A percentile compares a stretch with the other conserved stretches of the same genome.
These are phyloP conservation scores for Hyaloscypha finlandica DNA, from an alignment of 495 filamentous ascomycete species.

Conservation along the genomic window DNA sequence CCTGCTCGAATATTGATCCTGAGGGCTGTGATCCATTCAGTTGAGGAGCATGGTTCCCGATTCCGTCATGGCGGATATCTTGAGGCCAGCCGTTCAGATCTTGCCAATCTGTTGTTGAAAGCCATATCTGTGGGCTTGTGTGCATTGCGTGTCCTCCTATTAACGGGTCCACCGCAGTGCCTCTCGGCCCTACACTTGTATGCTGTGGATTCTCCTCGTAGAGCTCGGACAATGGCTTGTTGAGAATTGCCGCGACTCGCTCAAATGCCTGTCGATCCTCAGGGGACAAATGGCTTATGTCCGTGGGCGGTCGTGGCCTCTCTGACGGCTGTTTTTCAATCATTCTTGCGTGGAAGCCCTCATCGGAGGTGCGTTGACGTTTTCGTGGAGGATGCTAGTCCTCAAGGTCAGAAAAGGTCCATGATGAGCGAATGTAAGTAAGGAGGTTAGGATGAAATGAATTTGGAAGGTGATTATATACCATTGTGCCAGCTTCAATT, in stretches of 20 bases:
- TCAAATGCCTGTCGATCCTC: slow-evolving; percentile 1
- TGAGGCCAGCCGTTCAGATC: neutral
- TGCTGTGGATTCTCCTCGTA: slow-evolving; percentile 1
- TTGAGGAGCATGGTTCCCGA: neutral
- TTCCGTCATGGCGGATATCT: neutral
- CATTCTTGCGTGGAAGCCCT: slow-evolving; percentile 1
- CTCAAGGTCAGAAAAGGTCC: neutral
- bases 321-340: slow-evolving; percentile 4
- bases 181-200: neutral
- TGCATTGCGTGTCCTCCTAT: neutral
- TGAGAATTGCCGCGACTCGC: neutral
- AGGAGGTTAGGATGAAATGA: neutral
- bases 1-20: neutral
- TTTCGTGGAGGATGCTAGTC: slow-evolving; percentile 1
- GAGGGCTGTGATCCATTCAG: neutral
- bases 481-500: slow-evolving; percentile 5
- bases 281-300: slow-evolving; percentile 1
- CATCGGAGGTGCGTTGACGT: neutral
- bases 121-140: neutral
- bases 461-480: slow-evolving; percentile 4
- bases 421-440: neutral
- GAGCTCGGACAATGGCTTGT: slow-evolving; percentile 7
- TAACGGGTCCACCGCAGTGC: neutral
- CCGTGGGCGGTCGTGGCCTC: neutral
- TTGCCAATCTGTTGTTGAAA: neutral